Conservation (phyloP, 2,329 filamentous ascomycete genomes). For the Torrubiellomyces zombiae region DNA sequence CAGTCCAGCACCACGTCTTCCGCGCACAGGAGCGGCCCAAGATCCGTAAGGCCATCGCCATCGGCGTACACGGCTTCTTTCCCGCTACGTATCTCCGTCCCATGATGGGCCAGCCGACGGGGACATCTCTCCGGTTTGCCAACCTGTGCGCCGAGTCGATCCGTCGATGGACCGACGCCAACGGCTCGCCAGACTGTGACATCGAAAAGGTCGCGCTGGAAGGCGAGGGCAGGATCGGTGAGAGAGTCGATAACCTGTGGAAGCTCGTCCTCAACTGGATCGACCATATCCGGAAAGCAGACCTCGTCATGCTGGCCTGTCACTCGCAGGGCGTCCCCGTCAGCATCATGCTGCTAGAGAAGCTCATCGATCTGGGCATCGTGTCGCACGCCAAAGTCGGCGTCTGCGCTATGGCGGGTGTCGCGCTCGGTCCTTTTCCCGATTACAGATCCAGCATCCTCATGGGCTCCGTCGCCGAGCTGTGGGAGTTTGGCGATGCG, state of each 20-base stretch:
- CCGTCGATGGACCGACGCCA: constrained; percentile 59
- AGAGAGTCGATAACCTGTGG: constrained; percentile 86
- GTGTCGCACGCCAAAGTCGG: constrained; percentile 63
- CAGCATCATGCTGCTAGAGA: constrained; percentile 78
- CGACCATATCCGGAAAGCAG: constrained; percentile 70
- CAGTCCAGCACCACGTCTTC: constrained; percentile 60
- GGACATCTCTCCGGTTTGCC: constrained; percentile 86
- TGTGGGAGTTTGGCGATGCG: constrained; percentile 83
- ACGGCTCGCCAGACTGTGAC: constrained; percentile 58
- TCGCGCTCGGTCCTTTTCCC: constrained; percentile 82
- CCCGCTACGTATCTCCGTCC: constrained; percentile 75
- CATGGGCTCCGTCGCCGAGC: constrained; percentile 77
- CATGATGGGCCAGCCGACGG: constrained; percentile 86
- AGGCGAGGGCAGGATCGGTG: constrained; percentile 80
- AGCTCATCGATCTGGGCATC: constrained; percentile 79
- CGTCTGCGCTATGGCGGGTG: constrained; percentile 78
- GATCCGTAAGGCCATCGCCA: constrained; percentile 75
- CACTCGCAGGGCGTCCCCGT: constrained; percentile 95
- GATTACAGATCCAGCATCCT: constrained; percentile 84
- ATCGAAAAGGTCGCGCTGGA: constrained; percentile 91
- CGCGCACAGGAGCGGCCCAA: constrained; percentile 50
- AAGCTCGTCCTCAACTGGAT: constrained; percentile 90
- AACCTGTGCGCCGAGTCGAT: constrained; percentile 75
- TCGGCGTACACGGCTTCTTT: constrained; percentile 89
- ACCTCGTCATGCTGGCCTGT: constrained; percentile 82